Conservation (phyloP, 805 yeast species). For the Nakazawaea molendinolei region DNA sequence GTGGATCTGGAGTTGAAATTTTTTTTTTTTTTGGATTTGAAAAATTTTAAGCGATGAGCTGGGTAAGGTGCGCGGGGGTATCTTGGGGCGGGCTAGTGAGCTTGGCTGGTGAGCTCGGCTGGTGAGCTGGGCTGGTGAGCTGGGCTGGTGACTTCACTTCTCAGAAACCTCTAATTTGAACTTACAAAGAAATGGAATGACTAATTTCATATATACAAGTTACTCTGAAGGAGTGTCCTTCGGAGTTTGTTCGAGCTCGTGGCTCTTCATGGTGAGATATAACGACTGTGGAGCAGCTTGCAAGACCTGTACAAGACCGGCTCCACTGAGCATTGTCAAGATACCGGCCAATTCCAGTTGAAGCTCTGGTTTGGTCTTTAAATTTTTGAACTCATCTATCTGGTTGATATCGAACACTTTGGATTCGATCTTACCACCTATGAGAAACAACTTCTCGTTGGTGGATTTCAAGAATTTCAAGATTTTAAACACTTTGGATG, state of each 20-base stretch:
- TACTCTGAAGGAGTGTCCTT: too few relatives aligned
- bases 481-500: conserved; percentile 55
- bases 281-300: conserved; percentile 60
- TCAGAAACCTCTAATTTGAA: too few relatives aligned
- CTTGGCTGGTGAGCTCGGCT: too few relatives aligned
- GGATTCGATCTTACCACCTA: conserved; percentile 78
- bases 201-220: too few relatives aligned
- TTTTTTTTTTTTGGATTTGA: too few relatives aligned
- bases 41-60: too few relatives aligned
- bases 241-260: conserved; percentile 26
- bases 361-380: conserved; percentile 65
- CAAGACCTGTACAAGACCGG: conserved; percentile 78
- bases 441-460: conserved; percentile 67
- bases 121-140: too few relatives aligned
- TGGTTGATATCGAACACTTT: conserved; percentile 44
- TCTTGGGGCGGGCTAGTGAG: too few relatives aligned
- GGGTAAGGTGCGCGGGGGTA: too few relatives aligned
- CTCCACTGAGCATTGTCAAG: conserved; percentile 81
- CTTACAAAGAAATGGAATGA: too few relatives aligned
- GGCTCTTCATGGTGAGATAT: conserved; percentile 70
- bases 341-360: conserved; percentile 81
- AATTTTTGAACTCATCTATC: conserved; percentile 57
- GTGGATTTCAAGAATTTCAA: conserved; percentile 54
- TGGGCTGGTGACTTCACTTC: too few relatives aligned
- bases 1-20: too few relatives aligned